Evolutionary conservation across 768 basidiomycete species (phyloP), one percentile per base, ranked within the genome.

Genomic region (Xanthoconium purpureum): DNA sequence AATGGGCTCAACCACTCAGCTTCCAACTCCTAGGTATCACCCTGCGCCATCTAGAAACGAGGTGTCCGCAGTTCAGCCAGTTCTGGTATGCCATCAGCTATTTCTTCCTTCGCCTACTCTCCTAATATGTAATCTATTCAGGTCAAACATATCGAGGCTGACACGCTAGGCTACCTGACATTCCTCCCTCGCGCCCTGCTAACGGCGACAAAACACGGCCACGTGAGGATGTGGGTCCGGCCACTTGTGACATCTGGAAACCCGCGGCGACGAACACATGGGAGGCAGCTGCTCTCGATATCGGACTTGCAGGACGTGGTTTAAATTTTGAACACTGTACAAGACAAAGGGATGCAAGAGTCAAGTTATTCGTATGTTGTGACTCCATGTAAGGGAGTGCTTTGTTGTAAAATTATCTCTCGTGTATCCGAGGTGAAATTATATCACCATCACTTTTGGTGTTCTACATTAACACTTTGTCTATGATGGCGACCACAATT

Each of bases 1-100:
- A 56, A 35, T 63, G 33, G 77, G 81, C 46, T 86, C 85, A 3
- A 78, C 78, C 3, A 74, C 80, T 17, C 82, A 84, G 61, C 78
- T 89, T 15, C 79, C 83, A 12, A 65, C 58, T 13, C 71, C 78
- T 30, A 78, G 84, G 13, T 95, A 87, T 63, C 96, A 98, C 63
- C 84, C 91, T 28, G 91, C 96, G 4, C 95, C 94, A 3, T 90
- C 92, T 3, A 79, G 94, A 24, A 94, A 89, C 60, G 95, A 97
- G 62, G 86, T 96, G 11, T 88, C 94, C 6, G 82, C 90, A 29
- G 84, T 97, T 3, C 94, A 96, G 65, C 94, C 95, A 24, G 92
- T 96, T 38, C 73, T 96, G 60, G 92, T 94, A 64, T 40, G 59
- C 11, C 63, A 82, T 77, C 36, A 13, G 28, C 42, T 24, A 24